Evolutionary conservation across 345 rosid genomes (phyloP).

Genomic region (Theobroma cacao): DNA sequence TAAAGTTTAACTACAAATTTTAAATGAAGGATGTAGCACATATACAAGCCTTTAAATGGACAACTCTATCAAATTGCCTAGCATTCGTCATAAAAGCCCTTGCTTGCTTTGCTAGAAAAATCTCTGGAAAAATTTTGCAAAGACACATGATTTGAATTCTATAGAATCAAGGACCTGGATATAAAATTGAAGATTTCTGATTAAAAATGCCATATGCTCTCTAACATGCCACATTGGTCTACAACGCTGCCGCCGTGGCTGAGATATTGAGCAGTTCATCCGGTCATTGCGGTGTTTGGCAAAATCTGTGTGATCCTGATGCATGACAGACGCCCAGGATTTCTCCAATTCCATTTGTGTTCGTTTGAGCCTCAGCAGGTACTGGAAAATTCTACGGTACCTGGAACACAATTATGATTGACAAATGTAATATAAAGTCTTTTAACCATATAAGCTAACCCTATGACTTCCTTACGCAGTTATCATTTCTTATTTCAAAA

Average conservation of each 20-base stretch:
- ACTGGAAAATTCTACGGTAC: slow-evolving; percentile 83
- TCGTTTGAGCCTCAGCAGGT: slow-evolving; percentile 82
- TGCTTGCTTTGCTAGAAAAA: background rate
- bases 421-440: background rate
- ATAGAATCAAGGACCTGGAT: slow-evolving; percentile 59
- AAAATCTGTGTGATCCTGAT: slow-evolving; percentile 86
- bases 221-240: slow-evolving; percentile 96
- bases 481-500: background rate
- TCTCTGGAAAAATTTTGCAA: background rate
- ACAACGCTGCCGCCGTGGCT: slow-evolving; percentile 69
- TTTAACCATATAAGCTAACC: background rate
- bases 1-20: background rate
- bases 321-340: slow-evolving; percentile 99
- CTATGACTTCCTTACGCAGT: slow-evolving; percentile 8
- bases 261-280: slow-evolving; percentile 50
- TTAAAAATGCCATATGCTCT: slow-evolving; percentile 97
- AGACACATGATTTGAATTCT: background rate
- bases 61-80: background rate
- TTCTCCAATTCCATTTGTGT: slow-evolving; percentile 98
- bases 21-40: background rate
- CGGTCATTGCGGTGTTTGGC: slow-evolving; percentile 61
- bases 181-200: slow-evolving; percentile 94
- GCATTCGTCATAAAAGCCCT: background rate
- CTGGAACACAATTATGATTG: slow-evolving; percentile 40
- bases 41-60: background rate